These are phyloP conservation scores for Fusarium succisae DNA, from an alignment of 2,329 filamentous ascomycete genomes.

Conservation along the genomic window DNA sequence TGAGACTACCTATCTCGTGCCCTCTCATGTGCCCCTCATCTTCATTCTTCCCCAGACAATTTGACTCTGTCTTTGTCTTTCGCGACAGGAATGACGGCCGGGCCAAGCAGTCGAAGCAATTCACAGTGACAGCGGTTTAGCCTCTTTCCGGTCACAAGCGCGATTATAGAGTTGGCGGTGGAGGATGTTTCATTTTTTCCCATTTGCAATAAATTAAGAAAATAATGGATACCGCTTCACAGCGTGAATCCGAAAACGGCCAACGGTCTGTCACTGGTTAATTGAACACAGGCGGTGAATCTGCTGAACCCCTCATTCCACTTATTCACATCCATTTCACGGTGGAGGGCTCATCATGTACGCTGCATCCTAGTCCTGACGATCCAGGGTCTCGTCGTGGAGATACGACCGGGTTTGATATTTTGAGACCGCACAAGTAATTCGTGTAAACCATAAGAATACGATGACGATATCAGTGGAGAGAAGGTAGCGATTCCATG, in stretches of 20 bases:
- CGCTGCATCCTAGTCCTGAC: conserved; percentile 4
- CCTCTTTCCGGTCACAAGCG: conserved; percentile 6
- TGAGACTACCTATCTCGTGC: conserved; percentile 21
- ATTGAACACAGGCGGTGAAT: conserved; percentile 25
- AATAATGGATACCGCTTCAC: conserved; percentile 10
- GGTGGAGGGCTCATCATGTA: not conserved
- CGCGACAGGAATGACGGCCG: conserved; percentile 17
- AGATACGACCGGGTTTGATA: not conserved
- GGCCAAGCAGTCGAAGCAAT: conserved; percentile 14
- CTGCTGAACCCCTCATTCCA: conserved; percentile 27
- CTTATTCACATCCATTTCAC: conserved; percentile 14
- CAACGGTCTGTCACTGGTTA: not conserved
- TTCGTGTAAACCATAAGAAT: conserved; percentile 1
- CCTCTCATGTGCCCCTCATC: conserved; percentile 1
- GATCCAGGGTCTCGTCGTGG: conserved; percentile 33
- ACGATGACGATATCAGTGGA: conserved; percentile 24
- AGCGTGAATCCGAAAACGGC: conserved; percentile 13
- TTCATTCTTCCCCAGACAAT: conserved; percentile 5
- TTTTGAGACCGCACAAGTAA: not conserved
- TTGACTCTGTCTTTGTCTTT: not conserved
- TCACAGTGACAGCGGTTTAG: not conserved
- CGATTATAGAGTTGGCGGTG: conserved; percentile 4
- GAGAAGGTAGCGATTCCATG: conserved; percentile 4
- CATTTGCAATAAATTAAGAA: not conserved
- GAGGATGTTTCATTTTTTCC: conserved; percentile 11